Evolutionary conservation across 805 yeast genomes (phyloP).

Genomic region (Jamesozyma piceae): DNA sequence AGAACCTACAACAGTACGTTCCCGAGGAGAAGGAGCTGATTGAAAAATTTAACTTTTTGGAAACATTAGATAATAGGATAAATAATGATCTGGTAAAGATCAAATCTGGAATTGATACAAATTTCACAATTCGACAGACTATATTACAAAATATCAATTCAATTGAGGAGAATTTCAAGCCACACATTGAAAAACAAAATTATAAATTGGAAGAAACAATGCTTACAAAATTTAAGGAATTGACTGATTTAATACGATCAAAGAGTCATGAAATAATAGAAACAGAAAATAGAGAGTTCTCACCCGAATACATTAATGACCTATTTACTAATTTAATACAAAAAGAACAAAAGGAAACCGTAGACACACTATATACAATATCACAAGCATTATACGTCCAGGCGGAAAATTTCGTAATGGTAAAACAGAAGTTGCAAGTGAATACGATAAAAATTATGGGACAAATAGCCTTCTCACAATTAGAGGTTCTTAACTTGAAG

Average conservation of each 20-base stretch:
- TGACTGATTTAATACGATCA: conserved; percentile 11
- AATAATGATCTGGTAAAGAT: conserved; percentile 12
- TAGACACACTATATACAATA: conserved; percentile 18
- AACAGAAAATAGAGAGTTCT: conserved; percentile 9
- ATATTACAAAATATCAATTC: conserved; percentile 7
- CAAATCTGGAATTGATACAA: conserved; percentile 14
- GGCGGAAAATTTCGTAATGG: conserved; percentile 16
- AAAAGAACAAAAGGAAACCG: conserved; percentile 9
- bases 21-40: conserved; percentile 8
- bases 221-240: conserved; percentile 21
- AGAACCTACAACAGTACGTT: conserved; percentile 13
- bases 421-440: conserved; percentile 30
- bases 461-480: conserved; percentile 32
- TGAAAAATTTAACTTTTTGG: conserved; percentile 4
- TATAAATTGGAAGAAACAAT: conserved; percentile 20
- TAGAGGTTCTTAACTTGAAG: conserved; percentile 30
- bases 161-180: background rate
- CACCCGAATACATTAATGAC: conserved; percentile 4
- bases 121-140: conserved; percentile 7
- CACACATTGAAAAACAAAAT: conserved; percentile 6
- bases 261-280: conserved; percentile 14
- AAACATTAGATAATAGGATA: conserved; percentile 8
- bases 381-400: conserved; percentile 22
- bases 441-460: conserved; percentile 23
- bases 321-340: conserved; percentile 4